Evolutionary conservation across 2,329 filamentous ascomycete genomes (phyloP).

Genomic region (Albifimbria verrucaria): DNA sequence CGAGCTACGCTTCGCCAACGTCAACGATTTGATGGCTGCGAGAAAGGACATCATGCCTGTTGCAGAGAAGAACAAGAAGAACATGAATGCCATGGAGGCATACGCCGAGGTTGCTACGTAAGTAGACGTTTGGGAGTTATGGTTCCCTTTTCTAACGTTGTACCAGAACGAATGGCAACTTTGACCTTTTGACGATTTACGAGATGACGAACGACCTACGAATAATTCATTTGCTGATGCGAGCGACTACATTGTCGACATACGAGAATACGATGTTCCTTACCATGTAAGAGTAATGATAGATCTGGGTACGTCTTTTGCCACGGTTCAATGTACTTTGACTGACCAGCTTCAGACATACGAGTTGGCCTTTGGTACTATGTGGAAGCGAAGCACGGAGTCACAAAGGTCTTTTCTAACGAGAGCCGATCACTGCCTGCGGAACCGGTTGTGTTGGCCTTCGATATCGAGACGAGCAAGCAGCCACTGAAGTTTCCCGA

Average conservation of each 20-base stretch:
- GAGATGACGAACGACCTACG: constrained; percentile 75
- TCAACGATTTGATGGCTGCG: constrained; percentile 80
- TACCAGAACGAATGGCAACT: constrained; percentile 68
- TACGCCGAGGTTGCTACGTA: constrained; percentile 94
- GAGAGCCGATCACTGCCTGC: constrained; percentile 86
- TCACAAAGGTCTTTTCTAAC: constrained; percentile 78
- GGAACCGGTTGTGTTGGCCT: constrained; percentile 98
- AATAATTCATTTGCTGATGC: constrained; percentile 78
- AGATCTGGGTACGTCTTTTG: constrained; percentile 65
- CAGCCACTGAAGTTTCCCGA: constrained; percentile 95
- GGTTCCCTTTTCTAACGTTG: constrained; percentile 10
- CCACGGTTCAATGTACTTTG: neutral
- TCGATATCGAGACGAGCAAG: constrained; percentile 97
- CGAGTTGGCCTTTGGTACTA: constrained; percentile 96
- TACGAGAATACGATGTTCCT: constrained; percentile 97
- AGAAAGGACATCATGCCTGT: constrained; percentile 82
- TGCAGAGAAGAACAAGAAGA: constrained; percentile 95
- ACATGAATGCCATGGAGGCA: constrained; percentile 94
- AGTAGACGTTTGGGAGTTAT: constrained; percentile 27
- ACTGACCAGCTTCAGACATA: constrained; percentile 62
- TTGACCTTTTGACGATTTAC: constrained; percentile 89
- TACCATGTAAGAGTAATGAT: constrained; percentile 99
- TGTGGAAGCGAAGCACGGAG: constrained; percentile 89
- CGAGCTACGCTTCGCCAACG: constrained; percentile 82
- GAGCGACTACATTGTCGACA: constrained; percentile 97